Evolutionary conservation across 1,284 basidiomycete genomes (phyloP), one percentile per base, ranked within the genome.

Genomic region (Termitomyces sp.): DNA sequence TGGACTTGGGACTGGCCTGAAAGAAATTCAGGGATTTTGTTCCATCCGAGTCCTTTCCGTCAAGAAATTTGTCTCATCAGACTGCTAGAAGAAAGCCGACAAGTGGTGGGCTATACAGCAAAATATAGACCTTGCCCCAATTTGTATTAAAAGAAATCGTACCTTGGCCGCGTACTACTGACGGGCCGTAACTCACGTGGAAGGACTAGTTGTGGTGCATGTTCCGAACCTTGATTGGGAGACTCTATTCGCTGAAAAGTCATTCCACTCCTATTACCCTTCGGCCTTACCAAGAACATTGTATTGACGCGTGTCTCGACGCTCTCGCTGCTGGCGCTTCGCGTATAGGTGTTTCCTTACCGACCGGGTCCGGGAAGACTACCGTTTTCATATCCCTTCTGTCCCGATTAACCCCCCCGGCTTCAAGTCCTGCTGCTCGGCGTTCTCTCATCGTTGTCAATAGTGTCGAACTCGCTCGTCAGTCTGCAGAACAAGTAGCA

Each of bases 301-400:
- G 92, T 65, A 77, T 98, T 33, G 73, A 83, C 19, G 83, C 90
- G 3, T 97, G 94, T 65, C 73, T 88, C 2, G 77, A 81, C 10
- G 90, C 94, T 1, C 74, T 98, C 19, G 65, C 71, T 26, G 67
- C 72, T 24, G 82, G 84, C 13, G 79, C 72, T 28, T 83, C 83
- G 1, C 86, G 94, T 21, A 90, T 98, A 46, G 94, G 94, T n/a
- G 91, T 96, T 21, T 95, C 90, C 12, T 78, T 94, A 1, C 94
- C 94, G 9, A 97, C 95, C 19, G 92, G 93, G 10, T 84, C 90
- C 28, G 95, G 95, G 7, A 98, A 98, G 70, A 98, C 95, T 0
- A 92, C 91, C 1, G 90, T 95, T 55, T 98, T 95, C 72, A 86
- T 94, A 50, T 82, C 83, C 5, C 78, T 95, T 17, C 76, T 95